Conservation (phyloP, 1,139 yeast genomes). For the Geotrichum europaeum region DNA sequence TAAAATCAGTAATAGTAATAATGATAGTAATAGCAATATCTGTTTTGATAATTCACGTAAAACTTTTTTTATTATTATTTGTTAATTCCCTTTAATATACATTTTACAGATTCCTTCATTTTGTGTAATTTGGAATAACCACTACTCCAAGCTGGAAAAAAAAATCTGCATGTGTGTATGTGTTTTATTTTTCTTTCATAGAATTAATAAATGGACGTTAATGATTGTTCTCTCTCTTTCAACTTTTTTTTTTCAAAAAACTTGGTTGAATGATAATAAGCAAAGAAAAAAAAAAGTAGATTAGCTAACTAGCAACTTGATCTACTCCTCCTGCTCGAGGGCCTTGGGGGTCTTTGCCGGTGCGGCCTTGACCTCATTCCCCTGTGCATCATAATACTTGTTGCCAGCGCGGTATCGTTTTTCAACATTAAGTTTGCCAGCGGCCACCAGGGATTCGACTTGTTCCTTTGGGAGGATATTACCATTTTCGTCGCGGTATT, state of each 20-base stretch:
- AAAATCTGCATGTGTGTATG: no score
- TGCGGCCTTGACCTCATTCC: conserved; percentile 16
- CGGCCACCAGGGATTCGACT: conserved; percentile 25
- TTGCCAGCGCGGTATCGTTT: conserved; percentile 16
- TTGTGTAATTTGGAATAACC: no score
- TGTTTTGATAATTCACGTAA: no score
- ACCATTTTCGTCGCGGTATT: conserved; percentile 33
- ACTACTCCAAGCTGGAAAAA: no score
- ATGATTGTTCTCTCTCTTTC: neutral
- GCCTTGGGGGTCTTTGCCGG: conserved; percentile 4
- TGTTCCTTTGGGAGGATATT: conserved; percentile 30
- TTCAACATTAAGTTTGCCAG: conserved; percentile 23
- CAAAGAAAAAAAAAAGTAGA: neutral
- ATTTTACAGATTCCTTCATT: no score
- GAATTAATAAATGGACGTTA: no score
- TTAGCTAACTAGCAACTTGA: neutral
- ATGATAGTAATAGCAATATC: no score
- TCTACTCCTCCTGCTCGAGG: neutral
- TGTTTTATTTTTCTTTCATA: no score
- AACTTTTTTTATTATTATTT: no score
- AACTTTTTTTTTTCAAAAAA: no score
- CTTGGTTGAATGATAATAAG: neutral
- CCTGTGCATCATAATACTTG: conserved; percentile 17
- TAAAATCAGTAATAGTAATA: no score
- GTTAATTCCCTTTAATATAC: no score